A percentile compares a stretch with the other conserved stretches of the same genome.
These are phyloP conservation scores for Thuidium tamariscinum DNA, from an alignment of 225 moss, liverwort and hornwort genomes.

Conservation along the genomic window DNA sequence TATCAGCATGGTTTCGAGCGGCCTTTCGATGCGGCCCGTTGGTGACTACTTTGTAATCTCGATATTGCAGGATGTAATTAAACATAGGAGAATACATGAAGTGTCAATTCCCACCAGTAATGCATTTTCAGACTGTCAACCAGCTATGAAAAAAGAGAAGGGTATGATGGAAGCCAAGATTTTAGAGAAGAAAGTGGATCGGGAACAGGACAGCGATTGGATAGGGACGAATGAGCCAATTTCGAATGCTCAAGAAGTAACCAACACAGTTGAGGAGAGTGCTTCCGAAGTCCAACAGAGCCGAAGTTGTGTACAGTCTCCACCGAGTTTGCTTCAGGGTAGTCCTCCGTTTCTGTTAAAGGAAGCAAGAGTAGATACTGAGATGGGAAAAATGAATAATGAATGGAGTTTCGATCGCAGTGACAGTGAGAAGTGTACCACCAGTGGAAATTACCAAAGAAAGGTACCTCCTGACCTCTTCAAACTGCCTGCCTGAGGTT, in stretches of 20 bases:
- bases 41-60: not conserved
- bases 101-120: not conserved
- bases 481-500: not conserved
- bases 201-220: not conserved
- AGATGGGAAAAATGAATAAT: not conserved
- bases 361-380: not conserved
- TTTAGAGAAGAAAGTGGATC: not conserved
- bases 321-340: not conserved
- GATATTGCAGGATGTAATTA: not conserved
- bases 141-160: not conserved
- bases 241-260: not conserved
- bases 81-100: not conserved
- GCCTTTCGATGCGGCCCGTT: not conserved
- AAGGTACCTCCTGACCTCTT: not conserved
- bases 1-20: not conserved
- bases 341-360: not conserved
- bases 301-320: not conserved
- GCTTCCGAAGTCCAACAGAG: not conserved
- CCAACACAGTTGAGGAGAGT: not conserved
- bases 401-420: not conserved
- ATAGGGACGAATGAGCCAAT: not conserved
- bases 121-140: not conserved
- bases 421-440: slow-evolving; percentile 2
- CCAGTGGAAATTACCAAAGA: not conserved
- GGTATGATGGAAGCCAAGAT: not conserved